Conservation (phyloP, 2,329 filamentous ascomycete genomes). For the Ilyonectria mors-panacis region DNA sequence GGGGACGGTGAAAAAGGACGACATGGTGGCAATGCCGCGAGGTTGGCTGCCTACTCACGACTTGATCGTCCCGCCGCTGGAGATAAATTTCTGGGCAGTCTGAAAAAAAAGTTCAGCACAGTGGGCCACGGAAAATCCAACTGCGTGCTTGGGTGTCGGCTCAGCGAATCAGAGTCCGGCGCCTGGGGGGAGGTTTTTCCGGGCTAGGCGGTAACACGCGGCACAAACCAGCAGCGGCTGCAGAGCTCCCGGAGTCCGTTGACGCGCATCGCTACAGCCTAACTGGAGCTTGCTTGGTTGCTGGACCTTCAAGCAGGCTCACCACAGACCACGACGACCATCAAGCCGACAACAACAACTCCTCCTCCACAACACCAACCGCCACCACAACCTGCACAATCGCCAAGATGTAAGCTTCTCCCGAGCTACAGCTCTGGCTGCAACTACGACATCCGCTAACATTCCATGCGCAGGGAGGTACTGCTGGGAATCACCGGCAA, state of each 20-base stretch:
- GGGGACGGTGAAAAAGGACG: constrained; percentile 94
- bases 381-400: constrained; percentile 35
- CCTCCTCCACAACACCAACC: constrained; percentile 39
- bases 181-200: constrained; percentile 51
- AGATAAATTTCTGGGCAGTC: constrained; percentile 48
- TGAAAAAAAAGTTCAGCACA: constrained; percentile 58
- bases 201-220: constrained; percentile 51
- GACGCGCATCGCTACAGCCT: constrained; percentile 59
- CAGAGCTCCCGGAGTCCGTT: constrained; percentile 46
- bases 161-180: constrained; percentile 44
- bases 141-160: background rate
- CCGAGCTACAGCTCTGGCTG: constrained; percentile 31
- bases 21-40: constrained; percentile 71
- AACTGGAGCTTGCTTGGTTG: constrained; percentile 49
- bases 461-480: constrained; percentile 81
- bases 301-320: constrained; percentile 43
- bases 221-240: constrained; percentile 48
- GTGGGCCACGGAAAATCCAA: constrained; percentile 47
- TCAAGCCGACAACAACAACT: constrained; percentile 32
- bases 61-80: constrained; percentile 48
- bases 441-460: constrained; percentile 30
- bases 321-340: constrained; percentile 33
- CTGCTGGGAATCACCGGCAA: constrained; percentile 98
- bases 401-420: constrained; percentile 45
- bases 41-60: constrained; percentile 46